Conservation (phyloP, 192 early-diverging fungal genomes). For the Coemansia sp. region DNA sequence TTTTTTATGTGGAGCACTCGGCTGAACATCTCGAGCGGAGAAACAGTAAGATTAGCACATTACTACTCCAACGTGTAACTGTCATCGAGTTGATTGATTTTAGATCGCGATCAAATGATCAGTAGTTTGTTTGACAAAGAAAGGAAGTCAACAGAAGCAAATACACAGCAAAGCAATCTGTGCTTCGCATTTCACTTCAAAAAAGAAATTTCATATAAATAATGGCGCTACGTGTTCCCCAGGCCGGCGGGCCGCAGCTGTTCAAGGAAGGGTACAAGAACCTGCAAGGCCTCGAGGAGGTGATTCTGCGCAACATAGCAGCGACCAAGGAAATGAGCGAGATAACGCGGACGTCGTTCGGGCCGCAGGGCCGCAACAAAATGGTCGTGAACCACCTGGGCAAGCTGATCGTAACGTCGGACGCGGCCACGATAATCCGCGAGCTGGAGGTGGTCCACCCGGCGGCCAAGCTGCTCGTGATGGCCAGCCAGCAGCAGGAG, state of each 20-base stretch:
- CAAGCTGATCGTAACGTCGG: slow-evolving; percentile 97
- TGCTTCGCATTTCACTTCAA: not conserved
- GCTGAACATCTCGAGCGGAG: too few relatives aligned
- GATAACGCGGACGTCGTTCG: slow-evolving; percentile 92
- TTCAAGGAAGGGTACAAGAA: slow-evolving; percentile 98
- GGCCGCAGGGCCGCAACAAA: slow-evolving; percentile 97
- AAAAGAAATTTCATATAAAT: not conserved
- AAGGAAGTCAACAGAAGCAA: not conserved
- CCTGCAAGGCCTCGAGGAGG: slow-evolving; percentile 94
- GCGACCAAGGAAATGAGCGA: slow-evolving; percentile 92
- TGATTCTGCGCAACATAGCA: slow-evolving; percentile 90
- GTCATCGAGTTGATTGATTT: too few relatives aligned
- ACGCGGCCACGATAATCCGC: slow-evolving; percentile 97
- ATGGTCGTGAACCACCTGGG: slow-evolving; percentile 99
- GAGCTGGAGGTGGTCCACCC: slow-evolving; percentile 98
- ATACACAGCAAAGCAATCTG: not conserved
- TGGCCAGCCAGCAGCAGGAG: slow-evolving; percentile 97
- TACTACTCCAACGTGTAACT: too few relatives aligned
- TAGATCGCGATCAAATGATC: too few relatives aligned
- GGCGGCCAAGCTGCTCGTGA: slow-evolving; percentile 92
- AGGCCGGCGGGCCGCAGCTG: slow-evolving; percentile 76
- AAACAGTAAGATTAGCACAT: too few relatives aligned
- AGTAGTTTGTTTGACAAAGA: too few relatives aligned
- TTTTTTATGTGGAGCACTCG: not conserved
- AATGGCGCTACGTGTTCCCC: slow-evolving; percentile 90